A percentile compares a stretch with the other conserved stretches of the same genome.
Conservation (phyloP, 2,329 filamentous ascomycete genomes). For the Exophiala viscosa region DNA sequence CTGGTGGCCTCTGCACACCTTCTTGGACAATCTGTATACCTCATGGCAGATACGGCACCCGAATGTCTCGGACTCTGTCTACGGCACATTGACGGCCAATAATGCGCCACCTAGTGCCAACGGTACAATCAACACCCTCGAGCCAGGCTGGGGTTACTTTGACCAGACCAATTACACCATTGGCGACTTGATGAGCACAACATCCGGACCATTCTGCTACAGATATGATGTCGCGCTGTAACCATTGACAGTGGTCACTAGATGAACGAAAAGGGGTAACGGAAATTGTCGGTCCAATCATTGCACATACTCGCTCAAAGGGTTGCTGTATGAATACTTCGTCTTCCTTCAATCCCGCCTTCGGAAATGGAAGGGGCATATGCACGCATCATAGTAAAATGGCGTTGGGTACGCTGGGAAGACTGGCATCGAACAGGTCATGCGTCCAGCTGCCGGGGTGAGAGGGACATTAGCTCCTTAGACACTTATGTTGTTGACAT, state of each 20-base stretch:
- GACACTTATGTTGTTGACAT: no score
- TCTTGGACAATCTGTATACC: constrained; percentile 28
- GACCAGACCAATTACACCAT: constrained; percentile 11
- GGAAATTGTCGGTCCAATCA: neutral
- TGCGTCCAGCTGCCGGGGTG: no score
- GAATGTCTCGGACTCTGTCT: constrained; percentile 16
- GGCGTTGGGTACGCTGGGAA: no score
- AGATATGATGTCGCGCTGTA: constrained; percentile 27
- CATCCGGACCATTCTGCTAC: constrained; percentile 30
- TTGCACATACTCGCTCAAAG: neutral
- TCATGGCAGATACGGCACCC: constrained; percentile 29
- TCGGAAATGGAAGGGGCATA: no score
- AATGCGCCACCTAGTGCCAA: constrained; percentile 27
- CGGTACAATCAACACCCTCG: constrained; percentile 25
- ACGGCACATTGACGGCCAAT: constrained; percentile 27
- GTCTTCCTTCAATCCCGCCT: neutral
- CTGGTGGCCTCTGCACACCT: constrained; percentile 28
- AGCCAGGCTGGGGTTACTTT: constrained; percentile 27
- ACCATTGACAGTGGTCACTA: neutral
- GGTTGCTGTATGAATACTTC: neutral
- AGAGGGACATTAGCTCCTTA: no score
- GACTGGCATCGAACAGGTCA: no score
- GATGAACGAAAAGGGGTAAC: neutral
- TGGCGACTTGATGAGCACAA: constrained; percentile 27
- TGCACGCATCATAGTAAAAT: no score